Percentiles rank a stretch among this genome's conserved stretches.
phyloP scores from a whole-genome alignment of 2,329 filamentous ascomycete genomes.

The Teratosphaeria viscida region DNA sequence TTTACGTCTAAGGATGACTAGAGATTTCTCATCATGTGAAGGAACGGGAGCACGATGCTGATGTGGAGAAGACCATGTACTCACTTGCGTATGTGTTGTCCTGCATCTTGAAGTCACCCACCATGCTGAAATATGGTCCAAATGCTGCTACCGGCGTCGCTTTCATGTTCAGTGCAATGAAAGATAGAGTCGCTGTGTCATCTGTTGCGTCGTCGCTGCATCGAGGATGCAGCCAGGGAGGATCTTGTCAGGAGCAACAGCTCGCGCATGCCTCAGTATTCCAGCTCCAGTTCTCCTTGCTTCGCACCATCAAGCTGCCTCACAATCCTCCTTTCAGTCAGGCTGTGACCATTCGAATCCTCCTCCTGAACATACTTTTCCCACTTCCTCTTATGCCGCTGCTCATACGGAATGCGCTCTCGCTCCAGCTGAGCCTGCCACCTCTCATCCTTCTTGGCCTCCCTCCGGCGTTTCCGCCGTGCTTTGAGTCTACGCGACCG shows the following conservation, averaged over 20 bases:
- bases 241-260: background rate
- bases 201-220: too few relatives aligned
- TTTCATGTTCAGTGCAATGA: background rate
- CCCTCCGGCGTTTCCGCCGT: background rate
- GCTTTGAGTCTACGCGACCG: background rate
- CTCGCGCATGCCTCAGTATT: slow-evolving; percentile 33
- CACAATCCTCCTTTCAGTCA: slow-evolving; percentile 36
- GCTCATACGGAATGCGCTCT: slow-evolving; percentile 17
- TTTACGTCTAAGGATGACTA: slow-evolving; percentile 32
- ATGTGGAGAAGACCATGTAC: background rate
- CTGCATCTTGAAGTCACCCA: too few relatives aligned
- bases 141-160: too few relatives aligned
- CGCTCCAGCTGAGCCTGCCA: slow-evolving; percentile 5
- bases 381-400: slow-evolving; percentile 27
- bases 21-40: slow-evolving; percentile 24
- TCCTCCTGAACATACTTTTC: slow-evolving; percentile 26
- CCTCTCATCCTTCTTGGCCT: slow-evolving; percentile 5
- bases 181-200: too few relatives aligned
- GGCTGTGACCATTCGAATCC: slow-evolving; percentile 25
- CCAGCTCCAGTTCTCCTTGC: slow-evolving; percentile 31
- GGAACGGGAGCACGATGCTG: background rate
- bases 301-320: slow-evolving; percentile 35
- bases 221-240: too few relatives aligned
- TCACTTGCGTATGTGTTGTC: background rate
- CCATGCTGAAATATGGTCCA: too few relatives aligned